Conservation (phyloP, 768 basidiomycete species). For the Podaxis sp. region DNA sequence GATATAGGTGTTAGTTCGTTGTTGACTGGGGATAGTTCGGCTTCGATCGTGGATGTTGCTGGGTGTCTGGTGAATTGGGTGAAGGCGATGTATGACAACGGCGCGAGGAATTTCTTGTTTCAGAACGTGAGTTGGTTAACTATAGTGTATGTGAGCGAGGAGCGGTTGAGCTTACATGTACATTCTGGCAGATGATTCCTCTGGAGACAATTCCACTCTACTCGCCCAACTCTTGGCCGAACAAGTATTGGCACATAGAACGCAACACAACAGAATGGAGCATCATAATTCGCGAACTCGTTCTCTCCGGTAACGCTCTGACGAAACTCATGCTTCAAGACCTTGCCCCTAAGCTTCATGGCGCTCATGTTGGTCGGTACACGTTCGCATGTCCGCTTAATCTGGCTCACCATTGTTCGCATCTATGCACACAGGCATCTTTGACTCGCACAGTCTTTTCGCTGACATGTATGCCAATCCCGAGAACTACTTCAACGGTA, state of each 20-base stretch:
- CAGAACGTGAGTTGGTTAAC: constrained; percentile 29
- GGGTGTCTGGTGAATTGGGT: constrained; percentile 63
- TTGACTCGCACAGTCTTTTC: constrained; percentile 45
- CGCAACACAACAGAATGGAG: constrained; percentile 61
- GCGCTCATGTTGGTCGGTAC: constrained; percentile 56
- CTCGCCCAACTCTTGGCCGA: constrained; percentile 45
- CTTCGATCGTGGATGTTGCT: constrained; percentile 59
- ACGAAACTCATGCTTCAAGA: constrained; percentile 51
- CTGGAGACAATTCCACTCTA: constrained; percentile 51
- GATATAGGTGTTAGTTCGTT: constrained; percentile 59
- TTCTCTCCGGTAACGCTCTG: constrained; percentile 50
- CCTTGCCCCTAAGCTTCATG: constrained; percentile 45
- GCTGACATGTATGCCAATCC: constrained; percentile 56
- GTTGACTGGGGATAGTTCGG: constrained; percentile 50
- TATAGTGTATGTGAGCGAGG: not conserved
- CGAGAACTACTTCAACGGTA: constrained; percentile 58
- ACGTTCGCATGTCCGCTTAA: not conserved
- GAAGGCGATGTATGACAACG: constrained; percentile 51
- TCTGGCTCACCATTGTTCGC: not conserved
- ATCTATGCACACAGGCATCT: not conserved
- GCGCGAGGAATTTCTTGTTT: constrained; percentile 68
- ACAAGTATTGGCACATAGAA: constrained; percentile 45
- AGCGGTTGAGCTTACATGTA: not conserved
- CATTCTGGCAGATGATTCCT: constrained; percentile 50
- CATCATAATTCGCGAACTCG: constrained; percentile 53